Conservation (phyloP, 495 filamentous ascomycete genomes). For the Chaetomium tenue region DNA sequence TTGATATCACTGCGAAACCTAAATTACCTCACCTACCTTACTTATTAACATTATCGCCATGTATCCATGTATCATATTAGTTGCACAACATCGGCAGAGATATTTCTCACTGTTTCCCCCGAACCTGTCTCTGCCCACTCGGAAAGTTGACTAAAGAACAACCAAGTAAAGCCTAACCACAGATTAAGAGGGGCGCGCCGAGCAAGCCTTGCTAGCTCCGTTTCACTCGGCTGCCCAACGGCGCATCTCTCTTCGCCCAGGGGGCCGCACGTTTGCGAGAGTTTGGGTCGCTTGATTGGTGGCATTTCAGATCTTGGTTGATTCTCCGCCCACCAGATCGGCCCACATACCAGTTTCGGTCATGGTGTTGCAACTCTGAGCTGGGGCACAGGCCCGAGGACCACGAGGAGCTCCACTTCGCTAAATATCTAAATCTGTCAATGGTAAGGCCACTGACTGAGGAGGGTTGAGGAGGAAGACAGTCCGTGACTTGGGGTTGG, state of each 20-base stretch:
- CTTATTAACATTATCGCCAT: too few relatives aligned
- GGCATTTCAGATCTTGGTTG: conserved; percentile 4
- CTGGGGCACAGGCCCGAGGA: conserved; percentile 6
- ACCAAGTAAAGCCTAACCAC: too few relatives aligned
- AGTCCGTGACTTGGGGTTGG: neutral
- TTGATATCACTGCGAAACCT: too few relatives aligned
- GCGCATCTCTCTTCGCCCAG: neutral
- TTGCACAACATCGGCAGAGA: too few relatives aligned
- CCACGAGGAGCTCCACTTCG: neutral
- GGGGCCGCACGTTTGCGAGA: neutral
- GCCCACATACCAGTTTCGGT: conserved; percentile 1
- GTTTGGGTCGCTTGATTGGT: conserved; percentile 9
- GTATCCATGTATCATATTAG: too few relatives aligned
- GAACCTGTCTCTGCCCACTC: too few relatives aligned
- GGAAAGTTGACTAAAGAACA: too few relatives aligned
- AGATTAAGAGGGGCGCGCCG: neutral
- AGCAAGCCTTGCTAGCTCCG: neutral
- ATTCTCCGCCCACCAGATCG: conserved; percentile 14
- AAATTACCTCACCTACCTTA: too few relatives aligned
- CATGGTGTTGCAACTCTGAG: conserved; percentile 11
- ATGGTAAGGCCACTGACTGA: neutral
- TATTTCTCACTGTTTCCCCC: too few relatives aligned
- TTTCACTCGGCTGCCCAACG: neutral
- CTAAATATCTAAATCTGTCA: neutral
- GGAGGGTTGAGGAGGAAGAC: neutral